A percentile compares a stretch with the other conserved stretches of the same genome.
phyloP scores from a whole-genome alignment of 2,329 filamentous ascomycete species.

The Pseudopyricularia cyperi region DNA sequence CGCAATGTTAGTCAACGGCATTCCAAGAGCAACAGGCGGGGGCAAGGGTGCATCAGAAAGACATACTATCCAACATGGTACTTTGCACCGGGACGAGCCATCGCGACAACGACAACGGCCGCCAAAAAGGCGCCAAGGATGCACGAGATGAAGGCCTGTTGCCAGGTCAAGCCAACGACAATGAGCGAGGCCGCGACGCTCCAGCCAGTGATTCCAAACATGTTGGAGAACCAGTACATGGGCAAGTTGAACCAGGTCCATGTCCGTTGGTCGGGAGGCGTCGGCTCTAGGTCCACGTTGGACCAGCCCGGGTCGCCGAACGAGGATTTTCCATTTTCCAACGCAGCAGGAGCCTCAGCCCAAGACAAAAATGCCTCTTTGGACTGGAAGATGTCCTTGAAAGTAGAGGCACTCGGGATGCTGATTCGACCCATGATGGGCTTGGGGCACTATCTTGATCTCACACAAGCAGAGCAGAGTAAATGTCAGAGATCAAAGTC shows the following conservation, averaged over 20 bases:
- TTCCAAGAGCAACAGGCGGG: slow-evolving; percentile 8
- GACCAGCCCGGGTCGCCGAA: slow-evolving; percentile 15
- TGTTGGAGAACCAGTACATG: slow-evolving; percentile 7
- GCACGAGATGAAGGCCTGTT: slow-evolving; percentile 25
- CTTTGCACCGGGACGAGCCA: slow-evolving; percentile 16
- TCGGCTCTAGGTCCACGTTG: slow-evolving; percentile 18
- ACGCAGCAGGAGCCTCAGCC: slow-evolving; percentile 8
- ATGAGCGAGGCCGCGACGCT: slow-evolving; percentile 8
- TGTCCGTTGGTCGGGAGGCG: slow-evolving; percentile 13
- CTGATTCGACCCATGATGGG: background rate
- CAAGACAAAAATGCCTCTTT: slow-evolving; percentile 12
- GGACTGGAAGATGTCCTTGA: slow-evolving; percentile 12
- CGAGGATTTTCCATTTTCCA: slow-evolving; percentile 6
- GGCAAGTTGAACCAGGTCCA: slow-evolving; percentile 23
- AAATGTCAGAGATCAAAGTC: background rate
- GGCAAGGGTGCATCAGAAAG: slow-evolving; percentile 11
- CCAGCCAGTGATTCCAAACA: slow-evolving; percentile 1
- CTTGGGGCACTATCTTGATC: background rate
- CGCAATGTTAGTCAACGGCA: background rate
- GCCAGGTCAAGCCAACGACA: slow-evolving; percentile 30
- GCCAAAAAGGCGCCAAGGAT: slow-evolving; percentile 7
- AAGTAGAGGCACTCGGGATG: slow-evolving; percentile 3
- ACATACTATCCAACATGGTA: slow-evolving; percentile 25
- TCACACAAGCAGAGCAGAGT: background rate
- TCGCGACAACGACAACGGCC: slow-evolving; percentile 15